Evolutionary conservation across 2,329 filamentous ascomycete species (phyloP), one percentile per base, ranked within the genome.

Genomic region (Rasamsonia emersonii): DNA sequence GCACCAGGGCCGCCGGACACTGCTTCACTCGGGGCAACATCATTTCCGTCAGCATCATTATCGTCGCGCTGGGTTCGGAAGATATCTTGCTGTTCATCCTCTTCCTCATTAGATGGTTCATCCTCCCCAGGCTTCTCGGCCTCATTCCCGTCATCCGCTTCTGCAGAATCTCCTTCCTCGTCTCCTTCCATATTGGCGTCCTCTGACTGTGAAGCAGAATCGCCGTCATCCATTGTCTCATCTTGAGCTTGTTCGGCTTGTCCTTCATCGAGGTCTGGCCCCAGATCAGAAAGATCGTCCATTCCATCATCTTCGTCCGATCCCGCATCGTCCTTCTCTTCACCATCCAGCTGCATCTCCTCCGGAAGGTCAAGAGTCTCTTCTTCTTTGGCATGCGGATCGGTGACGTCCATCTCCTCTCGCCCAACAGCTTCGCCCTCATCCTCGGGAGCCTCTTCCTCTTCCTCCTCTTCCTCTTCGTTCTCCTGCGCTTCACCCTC

Each of bases 361-460:
- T 94, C 86, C 0, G 86, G 86, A 14, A 94, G 67, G 27, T 88
- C 86, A 38, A 94, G 67, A 2, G 80, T 78, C 38, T 93, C 79
- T 46, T 86, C 79, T 52, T 94, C 81, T 45, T 89, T 75, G 2
- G 84, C 75, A 47, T 89, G 80, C 31, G 86, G 80, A 54, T 85
- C 79, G 38, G 75, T 71, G 38, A 74, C 68, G 52, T 82, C 77
- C 32, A 65, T 65, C 32, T 82, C 74, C 38, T 88, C 47, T 66
- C 70, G 56, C 70, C 75, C 75, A 11, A 68, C 65, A 16, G 72
- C 76, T 18, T 76, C 73, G 24, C 75, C 73, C 38, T 83, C 78
- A 23, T 75, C 70, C 14, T 71, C 62, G 38, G 50, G 62, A 35
- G 47, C 52, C 23, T 75, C 64, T 39, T 67, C 62, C 4, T 56